These are phyloP conservation scores for Neurospora sp. DNA, from an alignment of 495 filamentous ascomycete species.

Conservation along the genomic window DNA sequence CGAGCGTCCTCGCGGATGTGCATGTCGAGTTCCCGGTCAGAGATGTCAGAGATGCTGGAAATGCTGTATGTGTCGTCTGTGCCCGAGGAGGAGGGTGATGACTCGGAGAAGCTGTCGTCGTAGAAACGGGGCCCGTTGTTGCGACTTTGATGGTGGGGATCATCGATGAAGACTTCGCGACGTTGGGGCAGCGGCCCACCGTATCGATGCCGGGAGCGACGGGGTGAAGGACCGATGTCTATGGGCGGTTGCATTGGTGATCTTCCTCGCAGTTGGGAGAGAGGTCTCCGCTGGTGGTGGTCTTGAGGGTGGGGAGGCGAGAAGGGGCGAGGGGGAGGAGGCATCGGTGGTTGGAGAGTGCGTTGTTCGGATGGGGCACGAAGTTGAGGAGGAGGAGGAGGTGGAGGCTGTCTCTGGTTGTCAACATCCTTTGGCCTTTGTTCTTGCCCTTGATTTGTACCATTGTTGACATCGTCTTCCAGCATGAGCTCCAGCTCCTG, in stretches of 20 bases:
- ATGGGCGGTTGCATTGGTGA: not conserved
- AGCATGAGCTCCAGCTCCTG: constrained; percentile 14
- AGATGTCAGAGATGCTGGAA: constrained; percentile 27
- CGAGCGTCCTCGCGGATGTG: constrained; percentile 1
- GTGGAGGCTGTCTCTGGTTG: not conserved
- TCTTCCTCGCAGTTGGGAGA: not conserved
- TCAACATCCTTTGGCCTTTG: not conserved
- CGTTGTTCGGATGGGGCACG: not conserved
- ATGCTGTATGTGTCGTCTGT: constrained; percentile 20
- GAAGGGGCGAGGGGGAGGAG: not conserved
- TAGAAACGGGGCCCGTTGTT: not conserved
- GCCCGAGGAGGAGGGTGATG: not conserved
- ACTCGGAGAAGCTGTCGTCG: not conserved
- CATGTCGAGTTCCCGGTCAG: constrained; percentile 26
- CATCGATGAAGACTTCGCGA: not conserved
- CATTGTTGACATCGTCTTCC: not conserved
- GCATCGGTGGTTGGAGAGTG: not conserved
- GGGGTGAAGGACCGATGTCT: not conserved
- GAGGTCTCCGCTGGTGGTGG: not conserved
- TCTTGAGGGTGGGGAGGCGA: not conserved
- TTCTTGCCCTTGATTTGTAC: not conserved
- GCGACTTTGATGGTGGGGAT: not conserved
- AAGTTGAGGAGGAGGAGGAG: not conserved
- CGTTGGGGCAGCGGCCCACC: not conserved
- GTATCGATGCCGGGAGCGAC: not conserved